Evolutionary conservation across 495 filamentous ascomycete genomes (phyloP), one percentile per base, ranked within the genome.

Genomic region (Aspergillus sclerotioniger): DNA sequence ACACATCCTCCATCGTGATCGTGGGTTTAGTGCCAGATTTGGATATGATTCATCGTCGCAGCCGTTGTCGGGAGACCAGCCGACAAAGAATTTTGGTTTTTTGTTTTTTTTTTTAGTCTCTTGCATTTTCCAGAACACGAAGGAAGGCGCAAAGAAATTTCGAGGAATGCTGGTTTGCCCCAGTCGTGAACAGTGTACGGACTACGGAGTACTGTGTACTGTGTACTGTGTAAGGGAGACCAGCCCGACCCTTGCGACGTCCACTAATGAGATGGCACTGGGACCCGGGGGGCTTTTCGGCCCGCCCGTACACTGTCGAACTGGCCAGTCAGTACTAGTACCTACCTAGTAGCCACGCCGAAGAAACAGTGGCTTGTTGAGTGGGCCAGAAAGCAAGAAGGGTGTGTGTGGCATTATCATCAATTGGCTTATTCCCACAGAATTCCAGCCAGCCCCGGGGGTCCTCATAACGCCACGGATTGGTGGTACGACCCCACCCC

Each of bases 61-160:
- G 37, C 37, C 37, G 37, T 41, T 41, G 13, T 41, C 33, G 33
- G 25, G 25, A 25, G 25, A 25, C 25, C 5, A 25, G 25, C 25
- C 25, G 25, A 25, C 25, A 25, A 25, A 25, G 25, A 25, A n/a
- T n/a, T n/a, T n/a, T n/a, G n/a, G n/a, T n/a, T n/a, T n/a, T n/a
- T n/a, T n/a, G n/a, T n/a, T n/a, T n/a, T n/a, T n/a, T n/a, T n/a
- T n/a, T n/a, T n/a, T n/a, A 39, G 35, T 8, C 10, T 8, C 13
- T 35, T 48, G 25, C 45, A 20, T 21, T 51, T 59, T 63, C 61
- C 58, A 64, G 58, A 64, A 64, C 35, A 44, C 54, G 17, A 57
- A 53, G 51, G 62, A 64, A 64, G 54, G 41, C 31, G 25, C 47
- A 61, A 60, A 64, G 62, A 64, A 57, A 60, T 59, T 60, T 50